These are phyloP conservation scores for Camelina hispida DNA, from an alignment of 345 rosid genomes.

Conservation along the genomic window DNA sequence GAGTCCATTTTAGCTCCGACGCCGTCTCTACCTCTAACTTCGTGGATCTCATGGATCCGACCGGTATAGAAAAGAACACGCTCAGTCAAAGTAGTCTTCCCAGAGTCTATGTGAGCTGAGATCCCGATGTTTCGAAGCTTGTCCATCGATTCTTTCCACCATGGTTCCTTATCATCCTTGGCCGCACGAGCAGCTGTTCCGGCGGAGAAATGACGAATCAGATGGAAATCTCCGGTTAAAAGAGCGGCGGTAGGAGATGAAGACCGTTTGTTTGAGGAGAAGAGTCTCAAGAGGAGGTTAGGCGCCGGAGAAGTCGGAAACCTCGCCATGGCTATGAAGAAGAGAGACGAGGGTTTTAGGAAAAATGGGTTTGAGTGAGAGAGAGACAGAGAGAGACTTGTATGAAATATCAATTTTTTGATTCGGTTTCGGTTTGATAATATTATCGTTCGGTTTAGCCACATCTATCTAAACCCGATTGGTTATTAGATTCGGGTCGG, in stretches of 20 bases:
- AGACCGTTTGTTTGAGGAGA: constrained; percentile 38
- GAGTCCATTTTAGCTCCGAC: constrained; percentile 99
- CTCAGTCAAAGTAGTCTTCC: constrained; percentile 97
- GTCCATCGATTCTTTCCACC: constrained; percentile 99
- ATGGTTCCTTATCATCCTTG: constrained; percentile 80
- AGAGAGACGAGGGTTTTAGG: constrained; percentile 36
- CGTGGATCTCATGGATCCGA: constrained; percentile 97
- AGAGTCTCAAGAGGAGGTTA: constrained; percentile 56
- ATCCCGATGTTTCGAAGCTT: constrained; percentile 90
- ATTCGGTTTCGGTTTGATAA: not conserved
- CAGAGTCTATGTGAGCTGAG: constrained; percentile 98
- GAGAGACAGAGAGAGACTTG: no score
- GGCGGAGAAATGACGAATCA: constrained; percentile 63
- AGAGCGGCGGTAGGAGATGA: constrained; percentile 64
- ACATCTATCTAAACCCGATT: not conserved
- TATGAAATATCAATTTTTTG: not conserved
- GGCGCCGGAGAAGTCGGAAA: constrained; percentile 52
- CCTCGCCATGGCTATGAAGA: constrained; percentile 53
- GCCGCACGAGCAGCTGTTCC: constrained; percentile 74
- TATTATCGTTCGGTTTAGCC: not conserved
- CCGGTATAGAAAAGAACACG: constrained; percentile 90
- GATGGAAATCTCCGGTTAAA: constrained; percentile 56
- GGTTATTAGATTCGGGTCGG: not conserved
- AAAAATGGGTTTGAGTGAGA: constrained; percentile 2
- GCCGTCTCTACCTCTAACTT: constrained; percentile 95